Evolutionary conservation across 169 alveolate genomes (phyloP).

Genomic region (Plasmodium fragile): DNA sequence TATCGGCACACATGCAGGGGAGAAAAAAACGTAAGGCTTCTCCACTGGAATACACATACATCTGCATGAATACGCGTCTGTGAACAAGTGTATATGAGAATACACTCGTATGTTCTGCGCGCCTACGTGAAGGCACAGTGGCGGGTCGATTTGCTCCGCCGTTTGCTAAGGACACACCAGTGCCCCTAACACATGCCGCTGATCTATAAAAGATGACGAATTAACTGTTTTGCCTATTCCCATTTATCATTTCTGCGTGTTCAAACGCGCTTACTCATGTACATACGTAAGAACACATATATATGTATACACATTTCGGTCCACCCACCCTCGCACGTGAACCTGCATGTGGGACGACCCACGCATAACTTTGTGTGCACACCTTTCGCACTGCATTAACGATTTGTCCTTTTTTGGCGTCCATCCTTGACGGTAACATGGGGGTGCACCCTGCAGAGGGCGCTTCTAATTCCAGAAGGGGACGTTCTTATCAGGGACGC

Average conservation of each 20-base stretch:
- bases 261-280: not conserved
- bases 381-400: not conserved
- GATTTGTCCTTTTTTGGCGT: not conserved
- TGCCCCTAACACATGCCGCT: not conserved
- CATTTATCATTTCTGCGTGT: not conserved
- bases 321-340: not conserved
- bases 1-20: not conserved
- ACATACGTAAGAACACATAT: not conserved
- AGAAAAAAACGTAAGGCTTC: not conserved
- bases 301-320: not conserved
- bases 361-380: not conserved
- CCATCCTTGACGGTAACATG: not conserved
- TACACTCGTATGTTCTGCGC: too few relatives aligned
- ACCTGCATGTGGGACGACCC: not conserved
- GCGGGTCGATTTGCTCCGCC: not conserved
- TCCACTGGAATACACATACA: not conserved
- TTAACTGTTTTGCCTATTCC: not conserved
- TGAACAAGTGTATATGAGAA: not conserved
- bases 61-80: not conserved
- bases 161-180: not conserved
- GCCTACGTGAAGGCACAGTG: too few relatives aligned
- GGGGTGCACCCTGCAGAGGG: not conserved
- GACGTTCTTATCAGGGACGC: conserved; percentile 74
- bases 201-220: not conserved
- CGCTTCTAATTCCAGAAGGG: conserved; percentile 72